These are phyloP conservation scores for Sporothrix mexicana DNA, from an alignment of 2,329 filamentous ascomycete species.

Conservation along the genomic window DNA sequence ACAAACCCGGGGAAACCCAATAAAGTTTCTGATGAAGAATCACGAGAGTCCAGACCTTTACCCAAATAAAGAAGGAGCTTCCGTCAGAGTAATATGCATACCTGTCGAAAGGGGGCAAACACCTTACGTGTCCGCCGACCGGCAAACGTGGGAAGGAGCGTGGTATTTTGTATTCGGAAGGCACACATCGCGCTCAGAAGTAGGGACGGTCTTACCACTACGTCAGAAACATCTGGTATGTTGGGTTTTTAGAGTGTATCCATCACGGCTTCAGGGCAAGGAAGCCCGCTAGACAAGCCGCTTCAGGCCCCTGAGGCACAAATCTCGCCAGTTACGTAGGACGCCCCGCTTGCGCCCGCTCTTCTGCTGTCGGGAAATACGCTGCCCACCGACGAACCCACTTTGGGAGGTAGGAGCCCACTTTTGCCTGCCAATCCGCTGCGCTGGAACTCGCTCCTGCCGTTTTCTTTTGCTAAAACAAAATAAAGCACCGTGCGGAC, in stretches of 20 bases:
- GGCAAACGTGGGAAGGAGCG: conserved; percentile 6
- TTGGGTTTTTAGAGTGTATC: conserved; percentile 15
- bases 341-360: conserved; percentile 27
- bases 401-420: conserved; percentile 14
- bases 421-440: conserved; percentile 33
- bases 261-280: conserved; percentile 2
- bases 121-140: neutral
- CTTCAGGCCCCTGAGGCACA: conserved; percentile 15
- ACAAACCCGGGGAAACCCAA: conserved; percentile 15
- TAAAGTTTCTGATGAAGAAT: neutral
- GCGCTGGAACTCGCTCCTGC: conserved; percentile 31
- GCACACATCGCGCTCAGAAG: conserved; percentile 2
- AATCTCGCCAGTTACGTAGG: conserved; percentile 28
- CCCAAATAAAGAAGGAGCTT: neutral
- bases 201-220: conserved; percentile 16
- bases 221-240: conserved; percentile 32
- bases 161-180: neutral
- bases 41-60: conserved; percentile 15
- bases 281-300: neutral
- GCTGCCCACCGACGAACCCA: conserved; percentile 25
- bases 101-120: neutral
- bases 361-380: conserved; percentile 24
- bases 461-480: conserved; percentile 29
- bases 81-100: neutral
- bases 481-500: conserved; percentile 13